Evolutionary conservation across 176 grass and related monocot species (phyloP).

Genomic region (Eleusine coracana): DNA sequence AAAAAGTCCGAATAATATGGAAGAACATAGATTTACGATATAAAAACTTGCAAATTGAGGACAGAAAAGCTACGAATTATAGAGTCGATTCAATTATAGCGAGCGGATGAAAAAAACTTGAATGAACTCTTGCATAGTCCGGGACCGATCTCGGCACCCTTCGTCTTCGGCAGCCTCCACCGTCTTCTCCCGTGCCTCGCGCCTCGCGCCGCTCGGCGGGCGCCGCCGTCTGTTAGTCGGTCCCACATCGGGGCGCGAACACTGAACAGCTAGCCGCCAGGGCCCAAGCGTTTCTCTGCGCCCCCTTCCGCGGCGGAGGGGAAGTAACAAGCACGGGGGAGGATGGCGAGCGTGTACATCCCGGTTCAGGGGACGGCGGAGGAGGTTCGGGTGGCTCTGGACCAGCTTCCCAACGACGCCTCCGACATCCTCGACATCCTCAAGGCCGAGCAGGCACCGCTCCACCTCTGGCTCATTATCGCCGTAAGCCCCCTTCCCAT

Average conservation of each 20-base stretch:
- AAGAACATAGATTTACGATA: too few species aligned
- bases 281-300: background rate
- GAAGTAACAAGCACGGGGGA: slow-evolving; percentile 28
- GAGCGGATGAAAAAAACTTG: too few species aligned
- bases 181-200: background rate
- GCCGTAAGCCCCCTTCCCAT: slow-evolving; percentile 47
- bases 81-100: too few species aligned
- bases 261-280: background rate
- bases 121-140: too few species aligned
- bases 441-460: slow-evolving; percentile 94
- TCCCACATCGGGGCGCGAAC: background rate
- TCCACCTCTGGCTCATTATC: slow-evolving; percentile 92
- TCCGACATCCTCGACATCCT: slow-evolving; percentile 97
- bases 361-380: slow-evolving; percentile 97
- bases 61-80: too few species aligned
- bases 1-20: too few species aligned
- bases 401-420: slow-evolving; percentile 81
- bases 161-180: background rate
- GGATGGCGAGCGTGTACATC: slow-evolving; percentile 81
- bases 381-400: slow-evolving; percentile 87
- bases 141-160: background rate
- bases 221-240: background rate
- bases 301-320: background rate
- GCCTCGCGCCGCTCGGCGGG: background rate
- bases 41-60: too few species aligned